Conservation (phyloP, 1,139 yeast genomes). For the Taphrina deformans region DNA sequence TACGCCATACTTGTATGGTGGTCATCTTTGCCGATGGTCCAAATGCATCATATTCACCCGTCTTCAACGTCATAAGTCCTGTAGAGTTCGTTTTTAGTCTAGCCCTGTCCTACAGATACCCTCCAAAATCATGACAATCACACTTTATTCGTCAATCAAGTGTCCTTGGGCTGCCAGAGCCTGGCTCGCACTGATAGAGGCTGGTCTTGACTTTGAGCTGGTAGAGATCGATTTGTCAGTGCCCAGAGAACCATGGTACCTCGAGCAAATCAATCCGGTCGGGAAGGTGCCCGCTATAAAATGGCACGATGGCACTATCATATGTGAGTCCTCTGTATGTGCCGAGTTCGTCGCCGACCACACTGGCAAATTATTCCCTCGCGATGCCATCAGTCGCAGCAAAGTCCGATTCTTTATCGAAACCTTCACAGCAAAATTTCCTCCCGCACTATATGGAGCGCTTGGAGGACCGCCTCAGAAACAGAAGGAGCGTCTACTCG, state of each 20-base stretch:
- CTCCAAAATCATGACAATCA: slow-evolving; percentile 49
- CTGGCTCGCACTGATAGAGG: slow-evolving; percentile 42
- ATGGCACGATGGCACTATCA: slow-evolving; percentile 40
- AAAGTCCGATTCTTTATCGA: slow-evolving; percentile 37
- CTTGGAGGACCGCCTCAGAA: slow-evolving; percentile 7
- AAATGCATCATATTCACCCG: no score
- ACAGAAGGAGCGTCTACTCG: slow-evolving; percentile 10
- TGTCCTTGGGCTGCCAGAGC: slow-evolving; percentile 44
- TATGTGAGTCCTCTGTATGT: slow-evolving; percentile 41
- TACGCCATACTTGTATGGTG: background rate
- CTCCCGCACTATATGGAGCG: slow-evolving; percentile 45
- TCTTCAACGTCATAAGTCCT: no score
- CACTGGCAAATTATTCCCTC: background rate
- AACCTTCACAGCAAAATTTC: slow-evolving; percentile 39
- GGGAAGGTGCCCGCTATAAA: slow-evolving; percentile 43
- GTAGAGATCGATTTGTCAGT: slow-evolving; percentile 41
- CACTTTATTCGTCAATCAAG: slow-evolving; percentile 28
- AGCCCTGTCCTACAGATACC: no score
- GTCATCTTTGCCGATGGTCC: background rate
- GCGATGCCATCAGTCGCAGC: background rate
- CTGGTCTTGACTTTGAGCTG: slow-evolving; percentile 41
- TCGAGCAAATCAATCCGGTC: slow-evolving; percentile 41
- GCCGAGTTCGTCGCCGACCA: slow-evolving; percentile 40
- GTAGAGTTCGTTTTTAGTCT: no score
- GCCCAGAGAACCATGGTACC: slow-evolving; percentile 42